Base-by-base conservation (phyloP, 176 grass and related monocot genomes). In the Luzula sylvatica region DNA sequence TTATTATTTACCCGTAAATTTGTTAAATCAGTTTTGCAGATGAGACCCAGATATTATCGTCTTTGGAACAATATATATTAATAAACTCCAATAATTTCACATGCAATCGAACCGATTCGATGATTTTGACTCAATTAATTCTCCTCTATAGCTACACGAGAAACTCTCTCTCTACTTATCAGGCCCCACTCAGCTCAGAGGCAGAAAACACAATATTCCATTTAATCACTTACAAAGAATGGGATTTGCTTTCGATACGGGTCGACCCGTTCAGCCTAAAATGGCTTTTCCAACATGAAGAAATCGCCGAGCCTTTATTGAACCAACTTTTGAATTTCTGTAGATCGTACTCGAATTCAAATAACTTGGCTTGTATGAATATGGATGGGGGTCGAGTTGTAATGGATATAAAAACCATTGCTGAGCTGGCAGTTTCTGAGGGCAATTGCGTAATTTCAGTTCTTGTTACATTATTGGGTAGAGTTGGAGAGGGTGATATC, bases 1-100 rank as follows among this genome's bases (percentile, higher is more conserved):
- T 19, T n/a, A n/a, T 63, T 15, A 63, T 27, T 64, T 42, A 30
- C 43, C 24, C 0, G 5, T 7, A 7, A 64, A 40, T 71, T 44
- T 43, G 29, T 62, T 24, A 53, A 29, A 61, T 54, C 71, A 96
- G 90, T 38, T 42, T 89, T 52, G 78, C 65, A 58, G 50, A 68
- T 71, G 67, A 81, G 50, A 82, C 77, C 53, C 70, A 96, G 78
- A 68, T 81, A 54, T 69, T 96, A n/a, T 74, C 80, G 73, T 85
- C 90, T 53, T 47, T 96, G 39, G 90, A 96, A 83, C 80, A 88
- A 74, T 96, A 96, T 64, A 79, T 96, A 53, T 75, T 96, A 66
- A 58, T 88, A 46, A 96, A 96, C 55, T 38, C 68, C 71, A 79
- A 25, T 20, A 86, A 55, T 23, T 85, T 84, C 46, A 69, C 67